These are phyloP conservation scores for Vigna nakashimae DNA, from an alignment of 306 rosid genomes.

Conservation along the genomic window DNA sequence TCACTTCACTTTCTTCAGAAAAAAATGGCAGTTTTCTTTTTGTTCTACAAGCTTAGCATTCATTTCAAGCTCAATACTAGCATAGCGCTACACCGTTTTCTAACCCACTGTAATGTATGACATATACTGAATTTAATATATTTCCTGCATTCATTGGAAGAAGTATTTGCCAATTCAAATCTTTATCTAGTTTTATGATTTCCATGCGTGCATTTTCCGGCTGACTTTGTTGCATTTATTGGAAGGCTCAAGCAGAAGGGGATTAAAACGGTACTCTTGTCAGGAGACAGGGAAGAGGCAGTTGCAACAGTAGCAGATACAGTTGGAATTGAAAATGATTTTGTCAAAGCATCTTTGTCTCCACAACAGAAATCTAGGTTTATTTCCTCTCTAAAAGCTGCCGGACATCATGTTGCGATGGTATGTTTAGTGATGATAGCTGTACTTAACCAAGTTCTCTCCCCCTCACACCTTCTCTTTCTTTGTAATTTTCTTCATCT, in stretches of 20 bases:
- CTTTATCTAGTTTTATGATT: conserved; percentile 9
- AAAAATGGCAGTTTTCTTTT: conserved; percentile 13
- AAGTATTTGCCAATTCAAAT: conserved; percentile 31
- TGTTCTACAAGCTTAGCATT: conserved; percentile 15
- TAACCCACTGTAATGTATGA: not conserved
- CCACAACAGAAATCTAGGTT: conserved; percentile 82
- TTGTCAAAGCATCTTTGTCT: conserved; percentile 76
- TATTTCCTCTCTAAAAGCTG: conserved; percentile 81
- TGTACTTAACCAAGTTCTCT: conserved; percentile 27
- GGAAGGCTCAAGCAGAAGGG: conserved; percentile 92
- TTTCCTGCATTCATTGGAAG: conserved; percentile 24
- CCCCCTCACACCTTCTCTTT: not conserved
- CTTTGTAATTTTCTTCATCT: not conserved
- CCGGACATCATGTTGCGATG: conserved; percentile 93
- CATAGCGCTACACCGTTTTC: conserved; percentile 9
- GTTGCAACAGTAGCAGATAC: conserved; percentile 87
- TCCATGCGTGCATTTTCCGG: conserved; percentile 39
- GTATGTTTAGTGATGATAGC: conserved; percentile 62
- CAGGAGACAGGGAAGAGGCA: conserved; percentile 99
- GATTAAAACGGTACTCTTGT: conserved; percentile 79
- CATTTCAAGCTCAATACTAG: conserved; percentile 26
- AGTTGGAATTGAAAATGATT: conserved; percentile 77
- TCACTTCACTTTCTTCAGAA: conserved; percentile 18
- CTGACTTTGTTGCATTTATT: conserved; percentile 52
- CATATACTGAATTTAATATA: conserved; percentile 7